These are phyloP conservation scores for Laburnicola sp. DNA, from an alignment of 2,329 filamentous ascomycete species.

Conservation along the genomic window DNA sequence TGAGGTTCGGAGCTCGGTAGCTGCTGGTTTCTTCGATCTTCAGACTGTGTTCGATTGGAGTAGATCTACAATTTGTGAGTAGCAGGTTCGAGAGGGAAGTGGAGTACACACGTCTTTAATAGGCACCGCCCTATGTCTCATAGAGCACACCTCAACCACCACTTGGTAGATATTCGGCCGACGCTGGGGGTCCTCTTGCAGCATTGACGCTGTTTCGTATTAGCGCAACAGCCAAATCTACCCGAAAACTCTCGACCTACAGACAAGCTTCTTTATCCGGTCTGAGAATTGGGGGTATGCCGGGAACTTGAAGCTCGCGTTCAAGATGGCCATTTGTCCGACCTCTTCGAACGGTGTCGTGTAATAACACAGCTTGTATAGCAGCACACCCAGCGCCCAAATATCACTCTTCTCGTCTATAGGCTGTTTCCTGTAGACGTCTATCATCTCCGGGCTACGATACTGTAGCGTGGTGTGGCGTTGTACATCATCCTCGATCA, in stretches of 20 bases:
- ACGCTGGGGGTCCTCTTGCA: constrained; percentile 76
- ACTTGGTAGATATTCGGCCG: constrained; percentile 96
- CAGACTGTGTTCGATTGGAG: constrained; percentile 61
- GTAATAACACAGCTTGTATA: constrained; percentile 99
- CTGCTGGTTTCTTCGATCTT: constrained; percentile 63
- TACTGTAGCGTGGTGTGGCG: constrained; percentile 97
- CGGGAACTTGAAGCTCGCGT: constrained; percentile 91
- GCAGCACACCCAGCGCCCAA: constrained; percentile 89
- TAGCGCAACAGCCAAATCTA: constrained; percentile 12
- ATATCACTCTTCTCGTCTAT: constrained; percentile 99
- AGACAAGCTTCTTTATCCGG: constrained; percentile 84
- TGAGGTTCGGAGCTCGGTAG: constrained; percentile 60
- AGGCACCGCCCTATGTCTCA: constrained; percentile 84
- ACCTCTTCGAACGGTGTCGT: constrained; percentile 98
- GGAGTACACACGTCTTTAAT: constrained; percentile 73
- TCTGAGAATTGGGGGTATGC: constrained; percentile 88
- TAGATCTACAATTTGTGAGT: constrained; percentile 52
- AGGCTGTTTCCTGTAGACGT: constrained; percentile 93
- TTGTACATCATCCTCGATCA: constrained; percentile 96
- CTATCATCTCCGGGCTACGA: constrained; percentile 96
- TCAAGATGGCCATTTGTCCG: constrained; percentile 94
- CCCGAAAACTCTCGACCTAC: constrained; percentile 52
- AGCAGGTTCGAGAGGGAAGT: not conserved
- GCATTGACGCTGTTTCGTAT: constrained; percentile 72
- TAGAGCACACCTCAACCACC: constrained; percentile 79